Base-by-base conservation (phyloP, 352 stramenopile genomes). In the Phytophthora pisi region DNA sequence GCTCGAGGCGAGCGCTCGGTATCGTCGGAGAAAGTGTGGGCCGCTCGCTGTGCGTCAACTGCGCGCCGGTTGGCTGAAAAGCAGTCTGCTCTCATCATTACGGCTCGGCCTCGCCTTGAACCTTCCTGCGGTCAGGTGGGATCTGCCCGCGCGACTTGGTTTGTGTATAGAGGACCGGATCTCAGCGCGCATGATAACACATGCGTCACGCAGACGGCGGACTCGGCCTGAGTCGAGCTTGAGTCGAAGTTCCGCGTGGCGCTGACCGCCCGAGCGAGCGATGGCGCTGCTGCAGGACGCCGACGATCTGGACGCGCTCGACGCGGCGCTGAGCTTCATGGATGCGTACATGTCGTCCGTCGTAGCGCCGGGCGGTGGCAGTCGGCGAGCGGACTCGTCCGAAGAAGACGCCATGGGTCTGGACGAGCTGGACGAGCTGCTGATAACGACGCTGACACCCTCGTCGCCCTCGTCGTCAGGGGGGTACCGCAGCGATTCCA, bases 251-350 rank as follows among this genome's bases (percentile, higher is more conserved):
- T 42, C 31, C 31, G 2, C 24, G 24, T 4, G 24, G 24, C 24
- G 24, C 24, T 26, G 24, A 26, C 24, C 24, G 24, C 2, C 3
- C 24, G 24, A 26, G 24, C 24, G 24, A 26, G 28, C 6, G 5
- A 74, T 77, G 60, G 28, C 56, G 60, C 50, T 42, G 38, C 65
- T 66, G 45, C 65, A 70, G 57, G 43, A 61, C 11, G 66, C 72
- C n/a, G 58, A 63, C 34, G 59, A 68, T 11, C 58, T 59, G 18
- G 53, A 63, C 46, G 65, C 66, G 70, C 50, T 75, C 15, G 61
- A 66, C 52, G 70, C 66, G 5, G 61, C 66, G 62, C 66, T 78
- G 24, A 70, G 50, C 46, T 75, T 73, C 30, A 50, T 75, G 38
- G 62, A 73, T 40, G 50, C 58, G 18, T 75, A 52, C 47, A 36